Base-by-base conservation (phyloP, 2,329 filamentous ascomycete genomes). In the Pseudogymnoascus sp. region DNA sequence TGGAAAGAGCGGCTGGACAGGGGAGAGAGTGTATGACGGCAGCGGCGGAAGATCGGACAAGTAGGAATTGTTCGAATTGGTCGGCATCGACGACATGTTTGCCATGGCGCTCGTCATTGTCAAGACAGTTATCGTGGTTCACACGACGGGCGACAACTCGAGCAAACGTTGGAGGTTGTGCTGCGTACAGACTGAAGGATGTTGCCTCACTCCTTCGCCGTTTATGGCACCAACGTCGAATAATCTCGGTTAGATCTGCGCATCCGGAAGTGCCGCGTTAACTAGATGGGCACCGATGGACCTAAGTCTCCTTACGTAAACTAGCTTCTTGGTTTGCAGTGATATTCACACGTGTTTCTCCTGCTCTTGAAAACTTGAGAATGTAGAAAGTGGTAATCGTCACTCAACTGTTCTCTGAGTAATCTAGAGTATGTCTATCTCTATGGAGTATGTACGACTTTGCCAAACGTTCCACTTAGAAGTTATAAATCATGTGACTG, bases 21-120 rank as follows among this genome's bases (percentile, higher is more conserved):
- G 86, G 67, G 80, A 80, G 63, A 95, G 79, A 24, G 85, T 86
- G 79, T 96, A 97, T n/a, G 82, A 77, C 59, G 95, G 93, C 50
- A 97, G 86, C 61, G 93, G 90, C 69, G 93, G 93, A 62, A 97
- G 83, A 71, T 86, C 85, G 76, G 80, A 81, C 67, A 78, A 74
- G 44, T 74, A 68, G 63, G 77, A 69, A 37, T 65, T 62, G 62
- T 73, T 71, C 35, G 65, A 62, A 21, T 33, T 44, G 21, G 40
- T 56, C 40, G 42, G 11, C 42, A 56, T 50, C 13, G 61, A 63
- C 35, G 61, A 60, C 44, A 60, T 60, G 53, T 63, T 63, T 53
- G 50, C 29, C 50, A 56, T 56, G 29, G 50, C 50, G 50, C 50
- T 56, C 50, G 50, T 56, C 50, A 56, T 56, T 56, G 50, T 56